phyloP scores from a whole-genome alignment of 2,329 filamentous ascomycete genomes.

The Epichloe coenophiala region DNA sequence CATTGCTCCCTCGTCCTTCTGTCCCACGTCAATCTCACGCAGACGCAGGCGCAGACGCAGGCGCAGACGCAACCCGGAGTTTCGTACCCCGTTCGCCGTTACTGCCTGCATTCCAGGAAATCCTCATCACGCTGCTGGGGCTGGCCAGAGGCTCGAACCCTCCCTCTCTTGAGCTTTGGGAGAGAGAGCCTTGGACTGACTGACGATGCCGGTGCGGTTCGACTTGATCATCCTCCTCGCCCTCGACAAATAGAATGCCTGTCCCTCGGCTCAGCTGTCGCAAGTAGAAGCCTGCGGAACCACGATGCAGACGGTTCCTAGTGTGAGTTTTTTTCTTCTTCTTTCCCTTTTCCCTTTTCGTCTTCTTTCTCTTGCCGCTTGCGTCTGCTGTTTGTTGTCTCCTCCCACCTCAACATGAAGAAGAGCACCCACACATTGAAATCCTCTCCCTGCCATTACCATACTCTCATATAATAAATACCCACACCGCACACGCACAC shows the following conservation, averaged over 20 bases:
- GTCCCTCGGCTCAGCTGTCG: conserved; percentile 21
- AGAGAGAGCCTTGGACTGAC: not conserved
- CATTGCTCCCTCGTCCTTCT: too few relatives aligned
- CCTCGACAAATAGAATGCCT: conserved; percentile 22
- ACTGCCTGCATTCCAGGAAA: not conserved
- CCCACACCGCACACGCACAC: not conserved
- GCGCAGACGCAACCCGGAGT: not conserved
- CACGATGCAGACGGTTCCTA: conserved; percentile 41
- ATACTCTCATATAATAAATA: too few relatives aligned
- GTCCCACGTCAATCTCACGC: not conserved
- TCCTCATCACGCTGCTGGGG: not conserved
- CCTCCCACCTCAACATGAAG: not conserved
- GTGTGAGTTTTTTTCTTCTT: conserved; percentile 23
- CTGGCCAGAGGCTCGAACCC: not conserved
- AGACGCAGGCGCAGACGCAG: not conserved
- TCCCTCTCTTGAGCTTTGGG: not conserved
- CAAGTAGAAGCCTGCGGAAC: conserved; percentile 26
- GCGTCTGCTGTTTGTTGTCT: not conserved
- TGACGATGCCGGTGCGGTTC: conserved; percentile 8
- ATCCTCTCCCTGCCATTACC: not conserved
- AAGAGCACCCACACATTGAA: not conserved
- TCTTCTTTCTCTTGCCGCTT: not conserved
- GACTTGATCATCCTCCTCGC: conserved; percentile 6
- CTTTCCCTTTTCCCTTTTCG: not conserved
- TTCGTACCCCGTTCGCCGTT: not conserved